Percentiles rank a stretch among this genome's conserved stretches.
Conservation (phyloP, 768 basidiomycete species). For the Tremella fuciformis region DNA sequence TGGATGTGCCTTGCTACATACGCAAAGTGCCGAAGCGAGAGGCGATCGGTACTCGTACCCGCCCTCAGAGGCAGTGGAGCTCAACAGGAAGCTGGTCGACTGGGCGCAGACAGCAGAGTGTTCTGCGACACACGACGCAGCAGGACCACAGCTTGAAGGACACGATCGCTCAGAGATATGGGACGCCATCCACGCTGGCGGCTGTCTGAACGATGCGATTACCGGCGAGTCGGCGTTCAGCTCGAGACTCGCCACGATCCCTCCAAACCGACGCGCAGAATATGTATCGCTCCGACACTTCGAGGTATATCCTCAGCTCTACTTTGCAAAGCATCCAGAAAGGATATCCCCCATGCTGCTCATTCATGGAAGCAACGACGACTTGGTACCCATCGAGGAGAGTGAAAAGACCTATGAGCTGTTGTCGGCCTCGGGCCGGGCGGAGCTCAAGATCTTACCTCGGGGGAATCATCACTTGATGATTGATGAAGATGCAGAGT, state of each 20-base stretch:
- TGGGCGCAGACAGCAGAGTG: no score
- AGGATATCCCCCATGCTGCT: conserved; percentile 10
- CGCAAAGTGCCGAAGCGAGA: no score
- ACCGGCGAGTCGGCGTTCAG: conserved; percentile 5
- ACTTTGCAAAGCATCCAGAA: conserved; percentile 5
- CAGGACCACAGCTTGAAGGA: no score
- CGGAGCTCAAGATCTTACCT: background rate
- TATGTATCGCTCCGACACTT: background rate
- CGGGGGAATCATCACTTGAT: background rate
- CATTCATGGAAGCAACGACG: conserved; percentile 13
- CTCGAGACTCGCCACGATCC: background rate
- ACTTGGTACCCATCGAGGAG: background rate
- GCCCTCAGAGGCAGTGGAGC: no score
- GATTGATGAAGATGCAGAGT: background rate
- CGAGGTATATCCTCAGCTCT: conserved; percentile 7
- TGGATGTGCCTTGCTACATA: no score
- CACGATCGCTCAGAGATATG: background rate
- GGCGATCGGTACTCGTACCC: no score
- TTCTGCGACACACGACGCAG: no score
- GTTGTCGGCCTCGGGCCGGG: no score
- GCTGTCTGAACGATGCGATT: conserved; percentile 6
- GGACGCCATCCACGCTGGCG: background rate
- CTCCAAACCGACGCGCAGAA: background rate
- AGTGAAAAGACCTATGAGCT: no score
- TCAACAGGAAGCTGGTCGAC: no score